Evolutionary conservation across 225 moss, liverwort and hornwort species (phyloP).

Genomic region (Marchantia polymorpha): DNA sequence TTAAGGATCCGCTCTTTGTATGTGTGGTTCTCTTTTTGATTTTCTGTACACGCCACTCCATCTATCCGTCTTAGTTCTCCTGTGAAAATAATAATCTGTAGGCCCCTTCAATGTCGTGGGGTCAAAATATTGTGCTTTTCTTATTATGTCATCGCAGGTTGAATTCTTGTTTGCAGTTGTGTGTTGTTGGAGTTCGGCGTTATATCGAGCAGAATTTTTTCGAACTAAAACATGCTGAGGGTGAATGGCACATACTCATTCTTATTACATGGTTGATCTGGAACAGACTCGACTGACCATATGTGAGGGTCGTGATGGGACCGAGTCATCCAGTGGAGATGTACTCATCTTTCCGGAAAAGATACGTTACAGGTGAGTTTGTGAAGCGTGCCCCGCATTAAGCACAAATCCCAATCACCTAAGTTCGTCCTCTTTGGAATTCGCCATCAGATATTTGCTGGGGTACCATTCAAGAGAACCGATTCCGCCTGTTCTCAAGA

Average conservation of each 20-base stretch:
- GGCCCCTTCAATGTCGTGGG: not conserved
- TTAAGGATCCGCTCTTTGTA: not conserved
- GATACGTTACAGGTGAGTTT: constrained; percentile 72
- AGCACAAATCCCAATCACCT: not conserved
- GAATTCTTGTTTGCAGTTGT: not conserved
- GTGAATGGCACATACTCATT: no score
- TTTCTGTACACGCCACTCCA: no score
- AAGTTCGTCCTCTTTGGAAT: not conserved
- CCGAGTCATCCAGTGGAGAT: constrained; percentile 73
- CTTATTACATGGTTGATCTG: not conserved
- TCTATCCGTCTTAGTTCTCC: no score
- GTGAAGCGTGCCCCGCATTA: not conserved
- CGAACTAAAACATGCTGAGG: no score
- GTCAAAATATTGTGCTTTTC: not conserved
- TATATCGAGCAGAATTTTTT: no score
- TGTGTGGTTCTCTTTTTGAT: no score
- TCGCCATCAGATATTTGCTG: not conserved
- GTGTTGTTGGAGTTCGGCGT: no score
- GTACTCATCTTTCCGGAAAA: constrained; percentile 88
- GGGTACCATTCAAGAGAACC: no score
- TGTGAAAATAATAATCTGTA: no score
- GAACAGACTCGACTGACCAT: constrained; percentile 77
- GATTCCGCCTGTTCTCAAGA: no score
- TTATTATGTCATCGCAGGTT: not conserved
- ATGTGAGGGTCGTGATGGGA: constrained; percentile 68